Percentiles rank a stretch among this genome's conserved stretches.
These are phyloP conservation scores for Cenchrus americanus DNA, from an alignment of 176 grass and related monocot genomes.

Conservation along the genomic window DNA sequence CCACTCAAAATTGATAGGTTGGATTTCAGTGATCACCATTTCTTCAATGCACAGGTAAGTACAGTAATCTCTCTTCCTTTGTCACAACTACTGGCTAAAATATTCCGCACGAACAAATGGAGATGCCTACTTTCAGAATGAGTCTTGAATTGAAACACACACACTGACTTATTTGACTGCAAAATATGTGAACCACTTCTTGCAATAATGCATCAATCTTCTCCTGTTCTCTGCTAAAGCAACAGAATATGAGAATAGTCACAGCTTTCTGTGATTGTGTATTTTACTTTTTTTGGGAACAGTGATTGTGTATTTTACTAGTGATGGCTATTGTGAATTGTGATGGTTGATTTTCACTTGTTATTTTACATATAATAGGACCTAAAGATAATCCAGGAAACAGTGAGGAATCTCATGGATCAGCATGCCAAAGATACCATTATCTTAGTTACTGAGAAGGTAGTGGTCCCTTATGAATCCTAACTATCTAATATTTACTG, in stretches of 20 bases:
- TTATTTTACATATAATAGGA: constrained; percentile 45
- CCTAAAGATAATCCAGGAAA: constrained; percentile 52
- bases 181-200: neutral
- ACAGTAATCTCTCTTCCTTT: neutral
- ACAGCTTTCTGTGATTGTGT: neutral
- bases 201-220: neutral
- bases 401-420: constrained; percentile 16
- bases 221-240: constrained; percentile 23
- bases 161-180: neutral
- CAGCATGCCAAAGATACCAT: constrained; percentile 37
- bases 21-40: constrained; percentile 91
- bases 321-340: neutral
- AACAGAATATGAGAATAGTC: neutral
- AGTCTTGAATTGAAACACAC: neutral
- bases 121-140: constrained; percentile 8
- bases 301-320: neutral
- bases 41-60: constrained; percentile 70
- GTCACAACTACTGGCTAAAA: neutral
- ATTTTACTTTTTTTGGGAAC: neutral
- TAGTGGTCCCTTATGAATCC: constrained; percentile 25
- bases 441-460: constrained; percentile 73
- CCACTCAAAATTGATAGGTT: constrained; percentile 67
- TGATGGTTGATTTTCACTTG: constrained; percentile 7
- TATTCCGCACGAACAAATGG: neutral
- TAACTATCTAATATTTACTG: neutral